A percentile compares a stretch with the other conserved stretches of the same genome.
Conservation (phyloP, 495 filamentous ascomycete genomes). For the Xylaria telfairii region DNA sequence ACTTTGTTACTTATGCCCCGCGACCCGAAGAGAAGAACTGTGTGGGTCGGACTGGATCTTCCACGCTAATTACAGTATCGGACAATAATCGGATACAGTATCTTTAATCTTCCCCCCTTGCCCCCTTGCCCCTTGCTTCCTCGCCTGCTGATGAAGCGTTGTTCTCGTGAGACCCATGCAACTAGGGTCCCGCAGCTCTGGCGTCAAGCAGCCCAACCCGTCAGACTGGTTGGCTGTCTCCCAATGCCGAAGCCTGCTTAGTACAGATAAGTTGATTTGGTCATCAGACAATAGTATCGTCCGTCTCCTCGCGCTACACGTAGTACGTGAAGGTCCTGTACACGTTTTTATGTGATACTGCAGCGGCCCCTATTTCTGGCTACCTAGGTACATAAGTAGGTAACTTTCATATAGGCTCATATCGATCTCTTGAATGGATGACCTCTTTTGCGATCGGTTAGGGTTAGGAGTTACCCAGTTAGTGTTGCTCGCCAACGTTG, state of each 20-base stretch:
- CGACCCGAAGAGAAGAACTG: neutral
- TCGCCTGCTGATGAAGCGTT: neutral
- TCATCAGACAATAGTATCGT: neutral
- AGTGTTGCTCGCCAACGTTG: neutral
- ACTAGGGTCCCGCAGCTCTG: constrained; percentile 14
- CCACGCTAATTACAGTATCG: neutral
- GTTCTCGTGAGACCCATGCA: constrained; percentile 1
- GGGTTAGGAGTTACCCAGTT: neutral
- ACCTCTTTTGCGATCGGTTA: neutral
- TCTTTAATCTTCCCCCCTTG: too few relatives aligned
- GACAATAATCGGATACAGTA: too few relatives aligned
- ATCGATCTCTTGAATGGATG: neutral
- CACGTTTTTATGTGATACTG: constrained; percentile 15
- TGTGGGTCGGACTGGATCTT: neutral
- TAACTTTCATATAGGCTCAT: neutral
- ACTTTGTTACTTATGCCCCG: too few relatives aligned
- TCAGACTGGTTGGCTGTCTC: constrained; percentile 15
- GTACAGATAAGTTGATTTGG: neutral
- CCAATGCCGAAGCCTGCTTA: neutral
- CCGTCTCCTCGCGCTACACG: neutral
- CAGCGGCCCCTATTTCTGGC: neutral
- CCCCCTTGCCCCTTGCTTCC: too few relatives aligned
- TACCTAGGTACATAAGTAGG: too few relatives aligned
- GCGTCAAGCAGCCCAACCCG: neutral
- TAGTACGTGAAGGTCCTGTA: neutral